These are phyloP conservation scores for Bruguiera hainesii DNA, from an alignment of 441 rosid genomes.

Conservation along the genomic window DNA sequence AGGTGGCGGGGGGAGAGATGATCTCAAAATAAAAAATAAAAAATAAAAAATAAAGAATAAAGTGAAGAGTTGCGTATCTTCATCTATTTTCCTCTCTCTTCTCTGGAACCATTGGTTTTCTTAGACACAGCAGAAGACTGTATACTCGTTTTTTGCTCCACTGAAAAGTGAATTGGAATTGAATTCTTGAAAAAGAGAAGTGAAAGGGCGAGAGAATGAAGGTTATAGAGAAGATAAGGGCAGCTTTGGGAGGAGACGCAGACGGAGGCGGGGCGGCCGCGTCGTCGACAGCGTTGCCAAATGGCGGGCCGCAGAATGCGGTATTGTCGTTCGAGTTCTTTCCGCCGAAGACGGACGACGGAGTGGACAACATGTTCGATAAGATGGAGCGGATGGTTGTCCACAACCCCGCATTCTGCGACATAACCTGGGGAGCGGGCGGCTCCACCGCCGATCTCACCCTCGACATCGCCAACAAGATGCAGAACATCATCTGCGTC, in stretches of 20 bases:
- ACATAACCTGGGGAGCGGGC: slow-evolving; percentile 99
- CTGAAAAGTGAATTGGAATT: too few species aligned
- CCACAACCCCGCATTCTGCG: slow-evolving; percentile 88
- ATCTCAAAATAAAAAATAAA: too few species aligned
- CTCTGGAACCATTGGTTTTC: too few species aligned
- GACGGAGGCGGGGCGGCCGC: not conserved
- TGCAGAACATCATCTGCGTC: slow-evolving; percentile 94
- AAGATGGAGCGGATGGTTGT: slow-evolving; percentile 93
- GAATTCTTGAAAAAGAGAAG: too few species aligned
- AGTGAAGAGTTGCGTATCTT: too few species aligned
- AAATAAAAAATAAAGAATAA: too few species aligned
- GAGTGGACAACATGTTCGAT: slow-evolving; percentile 95
- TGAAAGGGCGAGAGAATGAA: slow-evolving; percentile 41
- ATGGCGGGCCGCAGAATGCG: slow-evolving; percentile 24
- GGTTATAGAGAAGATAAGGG: slow-evolving; percentile 82
- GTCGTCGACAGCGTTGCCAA: slow-evolving; percentile 9
- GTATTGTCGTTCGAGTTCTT: slow-evolving; percentile 97
- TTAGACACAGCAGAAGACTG: too few species aligned
- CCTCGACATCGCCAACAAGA: slow-evolving; percentile 83
- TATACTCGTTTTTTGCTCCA: too few species aligned
- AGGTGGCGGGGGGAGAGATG: too few species aligned
- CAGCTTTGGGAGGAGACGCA: slow-evolving; percentile 26
- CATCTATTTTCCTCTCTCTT: too few species aligned
- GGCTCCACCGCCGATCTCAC: slow-evolving; percentile 97
- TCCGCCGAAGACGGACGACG: slow-evolving; percentile 97